These are phyloP conservation scores for Colletotrichum lupini DNA, from an alignment of 2,329 filamentous ascomycete genomes.

Conservation along the genomic window DNA sequence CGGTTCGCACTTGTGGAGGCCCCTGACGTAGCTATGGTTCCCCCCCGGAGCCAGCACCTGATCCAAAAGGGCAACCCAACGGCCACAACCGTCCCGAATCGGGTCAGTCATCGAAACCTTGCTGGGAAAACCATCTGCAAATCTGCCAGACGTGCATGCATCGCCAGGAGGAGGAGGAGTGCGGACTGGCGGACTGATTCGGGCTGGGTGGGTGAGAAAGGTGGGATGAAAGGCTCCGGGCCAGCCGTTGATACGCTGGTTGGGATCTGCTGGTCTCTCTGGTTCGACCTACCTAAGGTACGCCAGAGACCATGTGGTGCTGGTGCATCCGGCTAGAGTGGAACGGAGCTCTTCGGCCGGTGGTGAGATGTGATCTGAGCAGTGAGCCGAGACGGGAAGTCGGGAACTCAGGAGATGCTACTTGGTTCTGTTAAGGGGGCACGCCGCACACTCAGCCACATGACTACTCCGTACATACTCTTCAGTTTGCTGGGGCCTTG, in stretches of 20 bases:
- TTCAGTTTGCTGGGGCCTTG: no score
- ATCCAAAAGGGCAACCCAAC: constrained; percentile 10
- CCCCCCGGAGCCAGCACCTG: neutral
- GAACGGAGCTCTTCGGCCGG: constrained; percentile 2
- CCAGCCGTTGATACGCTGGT: constrained; percentile 13
- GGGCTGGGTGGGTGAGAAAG: constrained; percentile 2
- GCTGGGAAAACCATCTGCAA: constrained; percentile 10
- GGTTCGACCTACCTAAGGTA: neutral
- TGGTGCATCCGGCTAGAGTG: neutral
- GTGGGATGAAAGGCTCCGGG: constrained; percentile 16
- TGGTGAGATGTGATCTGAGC: constrained; percentile 7
- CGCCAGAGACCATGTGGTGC: neutral
- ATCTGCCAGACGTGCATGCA: constrained; percentile 26
- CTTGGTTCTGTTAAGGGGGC: constrained; percentile 3
- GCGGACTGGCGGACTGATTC: neutral
- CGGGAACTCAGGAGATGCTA: neutral
- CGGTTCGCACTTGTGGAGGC: constrained; percentile 1
- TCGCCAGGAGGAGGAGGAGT: constrained; percentile 1
- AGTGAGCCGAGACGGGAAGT: neutral
- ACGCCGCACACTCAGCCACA: neutral
- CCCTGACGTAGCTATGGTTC: constrained; percentile 28
- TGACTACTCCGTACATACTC: no score
- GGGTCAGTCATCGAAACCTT: constrained; percentile 26
- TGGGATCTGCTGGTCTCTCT: neutral
- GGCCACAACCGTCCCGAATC: constrained; percentile 6